phyloP scores from a whole-genome alignment of 2,329 filamentous ascomycete species.

The Ceratocystis harringtonii region DNA sequence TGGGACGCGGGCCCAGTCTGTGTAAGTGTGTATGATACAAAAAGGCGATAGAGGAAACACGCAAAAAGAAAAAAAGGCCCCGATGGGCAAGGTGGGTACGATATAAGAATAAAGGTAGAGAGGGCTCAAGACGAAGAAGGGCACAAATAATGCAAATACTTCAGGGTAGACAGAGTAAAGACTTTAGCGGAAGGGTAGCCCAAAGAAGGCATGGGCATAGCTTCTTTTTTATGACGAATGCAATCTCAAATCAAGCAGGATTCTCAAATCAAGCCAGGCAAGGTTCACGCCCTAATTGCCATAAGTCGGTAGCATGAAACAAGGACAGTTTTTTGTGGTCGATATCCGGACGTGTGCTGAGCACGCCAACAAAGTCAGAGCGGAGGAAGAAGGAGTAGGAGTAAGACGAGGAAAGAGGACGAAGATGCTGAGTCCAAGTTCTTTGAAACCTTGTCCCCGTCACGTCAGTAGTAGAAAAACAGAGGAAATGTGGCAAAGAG shows the following conservation, averaged over 20 bases:
- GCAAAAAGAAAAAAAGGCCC: no score
- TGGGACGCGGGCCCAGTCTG: no score
- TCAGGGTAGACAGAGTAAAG: not conserved
- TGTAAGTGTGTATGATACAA: no score
- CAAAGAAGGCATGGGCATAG: not conserved
- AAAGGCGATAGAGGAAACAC: no score
- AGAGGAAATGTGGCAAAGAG: not conserved
- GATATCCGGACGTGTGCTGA: not conserved
- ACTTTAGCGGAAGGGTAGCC: not conserved
- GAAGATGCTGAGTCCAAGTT: not conserved
- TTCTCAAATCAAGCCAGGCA: not conserved
- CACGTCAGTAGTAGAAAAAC: not conserved
- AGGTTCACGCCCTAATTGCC: not conserved
- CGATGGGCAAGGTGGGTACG: not conserved
- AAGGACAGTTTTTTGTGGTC: not conserved
- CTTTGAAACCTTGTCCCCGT: not conserved
- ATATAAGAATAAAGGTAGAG: not conserved
- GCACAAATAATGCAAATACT: not conserved
- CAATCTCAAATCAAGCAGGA: slow-evolving; percentile 3
- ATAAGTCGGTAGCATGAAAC: not conserved
- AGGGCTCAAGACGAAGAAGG: not conserved
- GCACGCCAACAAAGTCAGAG: not conserved
- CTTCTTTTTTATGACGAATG: not conserved
- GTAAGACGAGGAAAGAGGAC: not conserved
- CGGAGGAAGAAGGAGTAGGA: not conserved